Evolutionary conservation across 163 green algal genomes (phyloP).

Genomic region (Volvox carteri): DNA sequence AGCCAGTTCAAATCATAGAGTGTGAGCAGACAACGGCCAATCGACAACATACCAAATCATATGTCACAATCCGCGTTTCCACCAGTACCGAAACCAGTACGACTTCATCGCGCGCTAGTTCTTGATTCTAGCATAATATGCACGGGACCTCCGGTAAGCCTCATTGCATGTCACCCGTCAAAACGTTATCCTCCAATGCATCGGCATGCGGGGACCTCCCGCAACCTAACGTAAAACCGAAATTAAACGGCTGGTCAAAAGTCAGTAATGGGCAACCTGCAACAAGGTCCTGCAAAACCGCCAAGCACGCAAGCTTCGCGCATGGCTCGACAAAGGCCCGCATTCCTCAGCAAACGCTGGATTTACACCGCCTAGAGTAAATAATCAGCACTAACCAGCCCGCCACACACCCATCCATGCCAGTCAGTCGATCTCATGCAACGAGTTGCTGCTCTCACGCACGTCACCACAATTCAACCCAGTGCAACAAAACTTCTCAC

Average conservation of each 20-base stretch:
- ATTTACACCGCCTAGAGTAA: not conserved
- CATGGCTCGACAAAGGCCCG: not conserved
- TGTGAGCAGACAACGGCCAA: not conserved
- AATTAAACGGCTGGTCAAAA: conserved; percentile 6
- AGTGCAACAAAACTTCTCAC: not conserved
- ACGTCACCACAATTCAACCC: not conserved
- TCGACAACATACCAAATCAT: not conserved
- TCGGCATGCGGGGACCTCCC: not conserved
- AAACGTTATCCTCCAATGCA: not conserved
- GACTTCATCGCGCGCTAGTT: not conserved
- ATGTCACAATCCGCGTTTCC: not conserved
- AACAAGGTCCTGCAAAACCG: not conserved
- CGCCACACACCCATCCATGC: not conserved
- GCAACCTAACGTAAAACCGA: not conserved
- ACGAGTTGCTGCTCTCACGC: too few relatives aligned
- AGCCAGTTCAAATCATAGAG: not conserved
- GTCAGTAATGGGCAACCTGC: conserved; percentile 12
- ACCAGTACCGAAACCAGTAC: conserved; percentile 5
- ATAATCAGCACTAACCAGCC: not conserved
- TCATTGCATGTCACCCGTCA: not conserved
- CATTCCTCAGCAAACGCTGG: not conserved
- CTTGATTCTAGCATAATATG: not conserved
- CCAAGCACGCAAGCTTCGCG: not conserved
- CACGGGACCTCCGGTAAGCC: not conserved
- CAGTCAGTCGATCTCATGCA: not conserved